Base-by-base conservation (phyloP, 371 early-diverging fungal genomes). In the Apophysomyces sp. region DNA sequence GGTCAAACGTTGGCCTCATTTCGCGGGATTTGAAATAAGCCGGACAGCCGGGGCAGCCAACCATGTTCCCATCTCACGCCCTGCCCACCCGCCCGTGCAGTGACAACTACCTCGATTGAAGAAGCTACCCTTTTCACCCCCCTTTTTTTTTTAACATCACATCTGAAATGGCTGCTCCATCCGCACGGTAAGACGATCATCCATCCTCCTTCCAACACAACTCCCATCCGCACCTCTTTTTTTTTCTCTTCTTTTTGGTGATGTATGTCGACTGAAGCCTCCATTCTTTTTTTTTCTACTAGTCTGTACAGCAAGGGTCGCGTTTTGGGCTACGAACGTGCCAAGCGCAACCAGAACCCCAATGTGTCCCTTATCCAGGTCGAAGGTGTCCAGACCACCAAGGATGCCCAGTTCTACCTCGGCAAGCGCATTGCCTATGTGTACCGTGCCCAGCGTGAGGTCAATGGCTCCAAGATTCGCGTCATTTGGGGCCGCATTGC, bases 291-390 rank as follows among this genome's bases (percentile, higher is more conserved):
- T 4, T 13, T 13, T 44, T 3, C 49, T 21, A 68, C 18, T 86
- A 97, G 98, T 87, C 92, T 97, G 75, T 96, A 96, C 92, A 87
- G 90, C 83, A 95, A 96, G 86, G 98, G 92, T 81, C 93, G 95
- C 77, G 87, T 95, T 84, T 89, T 95, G 77, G 96, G 97, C 66
- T 94, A 80, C 93, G 87, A 90, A 81, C 95, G 97, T 78, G 83
- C 92, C 61, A 93, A 94, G 92, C 92, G 90, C 80, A 94, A 84
- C 85, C 90, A 92, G 83, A 85, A 88, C 82, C 91, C 90, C 78
- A 87, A 93, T 86, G 89, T 91, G 73, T 90, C 96, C 60, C 88
- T 98, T 71, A 75, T 97, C 77, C 89, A 92, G 84, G 83, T 98
- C 69, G 98, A 98, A 82, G 92, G 93, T 82, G 96, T 94, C 65